Percentiles rank a stretch among this genome's conserved stretches.
Evolutionary conservation across 805 yeast species (phyloP).

Genomic region (Metschnikowia shivogae): DNA sequence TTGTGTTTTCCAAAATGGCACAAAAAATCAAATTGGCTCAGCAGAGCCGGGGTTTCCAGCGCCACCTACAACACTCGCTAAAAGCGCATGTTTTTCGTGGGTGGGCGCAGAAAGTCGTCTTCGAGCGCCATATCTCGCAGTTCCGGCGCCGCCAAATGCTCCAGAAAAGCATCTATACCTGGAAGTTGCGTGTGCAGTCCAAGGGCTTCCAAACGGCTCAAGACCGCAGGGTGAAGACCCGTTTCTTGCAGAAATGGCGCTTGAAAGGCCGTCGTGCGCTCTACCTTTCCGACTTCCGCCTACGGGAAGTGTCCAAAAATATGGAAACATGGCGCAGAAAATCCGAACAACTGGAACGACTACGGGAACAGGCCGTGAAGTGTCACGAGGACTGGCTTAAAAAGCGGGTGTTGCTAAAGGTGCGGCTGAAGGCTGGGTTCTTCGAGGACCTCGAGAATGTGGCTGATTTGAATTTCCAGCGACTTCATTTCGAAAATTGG

Average conservation of each 20-base stretch:
- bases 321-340: not conserved
- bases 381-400: not conserved
- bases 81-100: not conserved
- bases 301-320: not conserved
- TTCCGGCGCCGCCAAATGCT: not conserved
- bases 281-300: not conserved
- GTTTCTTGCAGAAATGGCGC: not conserved
- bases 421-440: not conserved
- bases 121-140: not conserved
- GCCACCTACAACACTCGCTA: not conserved
- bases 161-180: not conserved
- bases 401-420: not conserved
- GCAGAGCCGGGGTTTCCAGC: not conserved
- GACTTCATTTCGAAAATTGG: constrained; percentile 18
- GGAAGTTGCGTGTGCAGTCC: not conserved
- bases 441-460: constrained; percentile 9
- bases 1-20: not conserved
- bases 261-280: not conserved
- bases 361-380: not conserved
- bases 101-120: not conserved
- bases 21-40: not conserved
- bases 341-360: too few relatives aligned
- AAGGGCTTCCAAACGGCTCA: not conserved
- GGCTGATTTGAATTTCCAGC: constrained; percentile 20
- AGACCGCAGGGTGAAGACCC: not conserved